These are phyloP conservation scores for Mixia osmundae DNA, from an alignment of 1,284 basidiomycete genomes.

Conservation along the genomic window DNA sequence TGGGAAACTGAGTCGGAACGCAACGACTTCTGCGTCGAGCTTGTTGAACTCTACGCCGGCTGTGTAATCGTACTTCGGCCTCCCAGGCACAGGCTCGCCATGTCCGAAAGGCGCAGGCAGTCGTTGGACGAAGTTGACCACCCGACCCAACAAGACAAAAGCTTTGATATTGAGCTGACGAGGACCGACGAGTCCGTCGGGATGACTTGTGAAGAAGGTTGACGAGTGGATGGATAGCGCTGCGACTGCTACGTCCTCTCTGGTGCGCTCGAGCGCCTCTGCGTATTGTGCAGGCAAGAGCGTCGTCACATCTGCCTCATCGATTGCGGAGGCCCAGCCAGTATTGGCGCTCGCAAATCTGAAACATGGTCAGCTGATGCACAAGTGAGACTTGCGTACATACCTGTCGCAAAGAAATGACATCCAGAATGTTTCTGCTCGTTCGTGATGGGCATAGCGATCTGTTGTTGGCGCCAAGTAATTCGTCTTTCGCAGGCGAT, in stretches of 20 bases:
- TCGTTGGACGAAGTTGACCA: slow-evolving; percentile 12
- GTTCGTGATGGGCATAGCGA: slow-evolving; percentile 7
- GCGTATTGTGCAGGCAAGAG: slow-evolving; percentile 10
- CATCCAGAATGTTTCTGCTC: slow-evolving; percentile 10
- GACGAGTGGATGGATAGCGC: slow-evolving; percentile 11
- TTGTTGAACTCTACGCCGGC: slow-evolving; percentile 13
- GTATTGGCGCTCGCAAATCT: slow-evolving; percentile 11
- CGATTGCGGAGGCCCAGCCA: slow-evolving; percentile 13
- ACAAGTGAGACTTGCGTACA: too few species aligned
- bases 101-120: slow-evolving; percentile 6
- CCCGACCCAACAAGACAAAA: slow-evolving; percentile 12
- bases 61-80: too few species aligned
- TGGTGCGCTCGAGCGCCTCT: too few species aligned
- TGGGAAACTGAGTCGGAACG: slow-evolving; percentile 15
- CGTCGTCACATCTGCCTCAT: slow-evolving; percentile 15
- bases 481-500: slow-evolving; percentile 2
- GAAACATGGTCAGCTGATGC: too few species aligned
- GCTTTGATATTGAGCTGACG: slow-evolving; percentile 14
- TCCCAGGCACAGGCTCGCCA: not conserved
- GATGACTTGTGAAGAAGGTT: slow-evolving; percentile 13
- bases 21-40: slow-evolving; percentile 11
- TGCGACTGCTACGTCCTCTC: too few species aligned
- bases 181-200: slow-evolving; percentile 10
- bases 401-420: slow-evolving; percentile 12
- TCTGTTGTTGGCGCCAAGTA: slow-evolving; percentile 8